Conservation (phyloP, 257 asterid genomes). For the Mitragyna speciosa region DNA sequence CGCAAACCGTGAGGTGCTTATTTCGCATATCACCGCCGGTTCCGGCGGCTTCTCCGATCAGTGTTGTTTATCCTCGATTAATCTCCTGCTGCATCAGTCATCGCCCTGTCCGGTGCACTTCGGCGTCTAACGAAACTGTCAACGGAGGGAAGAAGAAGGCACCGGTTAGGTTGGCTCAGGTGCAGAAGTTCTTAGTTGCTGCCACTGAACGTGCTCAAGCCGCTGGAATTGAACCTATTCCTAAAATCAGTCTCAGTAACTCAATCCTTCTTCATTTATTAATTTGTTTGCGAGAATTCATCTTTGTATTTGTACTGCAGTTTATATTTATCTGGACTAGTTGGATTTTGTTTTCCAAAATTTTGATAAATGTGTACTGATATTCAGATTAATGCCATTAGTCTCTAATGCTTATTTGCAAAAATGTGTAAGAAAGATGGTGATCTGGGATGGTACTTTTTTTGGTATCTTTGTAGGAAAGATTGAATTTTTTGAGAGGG, state of each 20-base stretch:
- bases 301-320: no score
- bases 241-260: slow-evolving; percentile 70
- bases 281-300: neutral
- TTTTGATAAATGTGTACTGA: neutral
- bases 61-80: slow-evolving; percentile 2
- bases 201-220: slow-evolving; percentile 80
- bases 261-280: neutral
- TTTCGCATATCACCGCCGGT: slow-evolving; percentile 25
- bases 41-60: slow-evolving; percentile 10
- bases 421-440: no score
- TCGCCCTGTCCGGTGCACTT: slow-evolving; percentile 42
- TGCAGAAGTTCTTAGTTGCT: slow-evolving; percentile 64
- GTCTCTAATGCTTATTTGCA: neutral
- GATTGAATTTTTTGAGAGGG: neutral
- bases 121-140: slow-evolving; percentile 35
- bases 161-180: slow-evolving; percentile 69
- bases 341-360: neutral
- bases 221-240: slow-evolving; percentile 65
- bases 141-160: slow-evolving; percentile 62
- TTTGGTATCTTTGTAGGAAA: neutral
- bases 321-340: no score
- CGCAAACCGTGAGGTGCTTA: slow-evolving; percentile 21
- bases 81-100: slow-evolving; percentile 20
- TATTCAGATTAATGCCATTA: neutral
- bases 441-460: neutral